Percentiles rank a stretch among this genome's conserved stretches.
Conservation (phyloP, 495 filamentous ascomycete genomes). For the Hyaloscypha variabilis region DNA sequence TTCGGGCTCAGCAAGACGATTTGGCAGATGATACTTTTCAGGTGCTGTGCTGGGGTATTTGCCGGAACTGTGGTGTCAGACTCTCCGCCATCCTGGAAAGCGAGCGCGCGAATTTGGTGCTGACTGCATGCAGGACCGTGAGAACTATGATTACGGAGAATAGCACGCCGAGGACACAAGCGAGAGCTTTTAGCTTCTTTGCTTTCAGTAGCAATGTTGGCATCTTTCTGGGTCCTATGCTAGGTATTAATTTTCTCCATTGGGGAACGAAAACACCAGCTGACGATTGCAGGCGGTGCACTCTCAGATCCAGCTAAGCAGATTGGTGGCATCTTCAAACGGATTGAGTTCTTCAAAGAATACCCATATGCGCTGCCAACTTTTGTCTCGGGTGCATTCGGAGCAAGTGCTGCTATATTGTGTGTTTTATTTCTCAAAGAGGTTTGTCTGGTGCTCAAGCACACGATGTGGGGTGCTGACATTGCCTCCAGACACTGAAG, state of each 20-base stretch:
- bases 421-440: constrained; percentile 58
- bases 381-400: constrained; percentile 52
- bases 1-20: constrained; percentile 65
- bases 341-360: constrained; percentile 55
- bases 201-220: constrained; percentile 69
- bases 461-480: not conserved
- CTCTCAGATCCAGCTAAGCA: constrained; percentile 63
- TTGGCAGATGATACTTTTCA: constrained; percentile 67
- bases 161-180: constrained; percentile 66
- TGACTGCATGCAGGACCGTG: constrained; percentile 46
- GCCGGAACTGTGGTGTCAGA: constrained; percentile 61
- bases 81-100: not conserved
- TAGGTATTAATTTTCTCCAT: constrained; percentile 41
- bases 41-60: constrained; percentile 68
- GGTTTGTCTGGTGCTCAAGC: constrained; percentile 34
- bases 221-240: constrained; percentile 66
- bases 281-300: constrained; percentile 46
- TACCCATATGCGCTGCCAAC: constrained; percentile 69
- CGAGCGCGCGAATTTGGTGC: not conserved
- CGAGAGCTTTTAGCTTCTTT: constrained; percentile 71
- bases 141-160: constrained; percentile 73
- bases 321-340: constrained; percentile 57
- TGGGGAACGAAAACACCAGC: not conserved
- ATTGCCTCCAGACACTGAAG: constrained; percentile 28
- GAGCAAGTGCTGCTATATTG: constrained; percentile 48